A percentile compares a stretch with the other conserved stretches of the same genome.
Conservation (phyloP, 495 filamentous ascomycete genomes). For the Hypoxylon intermedium region DNA sequence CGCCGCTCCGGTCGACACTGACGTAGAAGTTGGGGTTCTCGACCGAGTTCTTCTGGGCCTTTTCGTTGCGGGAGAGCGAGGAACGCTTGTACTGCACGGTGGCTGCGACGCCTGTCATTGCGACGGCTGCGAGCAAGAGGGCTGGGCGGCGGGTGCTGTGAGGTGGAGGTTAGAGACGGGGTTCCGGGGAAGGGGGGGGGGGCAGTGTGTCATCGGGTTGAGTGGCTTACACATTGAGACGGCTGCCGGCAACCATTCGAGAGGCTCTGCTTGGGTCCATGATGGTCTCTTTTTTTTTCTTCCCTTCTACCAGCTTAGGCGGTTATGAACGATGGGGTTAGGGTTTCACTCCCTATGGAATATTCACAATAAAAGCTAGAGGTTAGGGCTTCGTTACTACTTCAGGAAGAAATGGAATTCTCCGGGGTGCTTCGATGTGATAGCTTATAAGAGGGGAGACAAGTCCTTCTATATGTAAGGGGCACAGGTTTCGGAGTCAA, state of each 20-base stretch:
- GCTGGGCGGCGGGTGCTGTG: conserved; percentile 44
- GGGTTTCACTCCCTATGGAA: no score
- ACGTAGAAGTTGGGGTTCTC: conserved; percentile 47
- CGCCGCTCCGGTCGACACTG: conserved; percentile 57
- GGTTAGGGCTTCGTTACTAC: no score
- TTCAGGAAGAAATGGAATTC: no score
- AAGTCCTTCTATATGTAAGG: background rate
- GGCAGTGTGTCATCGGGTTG: background rate
- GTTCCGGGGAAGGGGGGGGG: no score
- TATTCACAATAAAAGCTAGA: no score
- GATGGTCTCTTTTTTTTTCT: background rate
- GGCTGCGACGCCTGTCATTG: conserved; percentile 37
- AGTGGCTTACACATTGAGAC: conserved; percentile 30
- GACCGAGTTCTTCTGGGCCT: conserved; percentile 45
- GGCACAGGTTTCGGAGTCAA: no score
- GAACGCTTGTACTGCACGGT: conserved; percentile 46
- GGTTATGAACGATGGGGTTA: no score
- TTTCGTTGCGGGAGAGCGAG: conserved; percentile 50
- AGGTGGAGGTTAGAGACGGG: no score
- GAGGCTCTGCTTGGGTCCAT: conserved; percentile 30
- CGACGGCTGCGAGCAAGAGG: conserved; percentile 39
- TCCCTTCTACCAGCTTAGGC: no score
- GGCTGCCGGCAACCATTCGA: conserved; percentile 19
- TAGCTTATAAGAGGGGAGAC: no score
- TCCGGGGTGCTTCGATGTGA: no score